These are phyloP conservation scores for Neospora caninum DNA, from an alignment of 169 alveolate species.

Conservation along the genomic window DNA sequence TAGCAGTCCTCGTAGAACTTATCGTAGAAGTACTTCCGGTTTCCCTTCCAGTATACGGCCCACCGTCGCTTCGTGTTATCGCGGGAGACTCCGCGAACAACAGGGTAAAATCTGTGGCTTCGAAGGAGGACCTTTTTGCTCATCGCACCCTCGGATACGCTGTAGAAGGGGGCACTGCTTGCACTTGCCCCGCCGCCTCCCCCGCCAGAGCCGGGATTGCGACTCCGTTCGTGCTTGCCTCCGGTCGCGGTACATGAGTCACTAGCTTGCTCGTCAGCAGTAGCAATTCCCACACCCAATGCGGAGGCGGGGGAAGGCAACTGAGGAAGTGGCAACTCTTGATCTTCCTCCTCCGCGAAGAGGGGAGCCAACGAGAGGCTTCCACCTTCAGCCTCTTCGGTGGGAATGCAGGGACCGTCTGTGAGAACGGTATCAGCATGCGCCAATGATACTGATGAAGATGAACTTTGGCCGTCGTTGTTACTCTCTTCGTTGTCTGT, in stretches of 20 bases:
- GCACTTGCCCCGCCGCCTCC: background rate
- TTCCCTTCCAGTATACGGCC: conserved; percentile 70
- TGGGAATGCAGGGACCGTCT: background rate
- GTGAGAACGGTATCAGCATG: background rate
- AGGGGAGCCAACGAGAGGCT: background rate
- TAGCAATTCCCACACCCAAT: background rate
- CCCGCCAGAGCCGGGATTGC: background rate
- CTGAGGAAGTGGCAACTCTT: background rate
- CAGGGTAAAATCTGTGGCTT: conserved; percentile 53
- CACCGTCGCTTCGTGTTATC: conserved; percentile 68
- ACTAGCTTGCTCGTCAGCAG: background rate
- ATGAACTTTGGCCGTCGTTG: background rate
- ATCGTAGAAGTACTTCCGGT: conserved; percentile 65
- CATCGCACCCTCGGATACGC: conserved; percentile 53
- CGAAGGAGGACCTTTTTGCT: conserved; percentile 14
- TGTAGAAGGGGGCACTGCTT: conserved; percentile 29
- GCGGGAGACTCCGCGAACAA: conserved; percentile 67
- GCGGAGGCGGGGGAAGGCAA: background rate
- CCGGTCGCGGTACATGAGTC: background rate
- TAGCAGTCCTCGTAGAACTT: conserved; percentile 62
- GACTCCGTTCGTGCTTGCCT: background rate
- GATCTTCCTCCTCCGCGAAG: background rate
- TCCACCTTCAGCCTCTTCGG: background rate
- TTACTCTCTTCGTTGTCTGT: background rate
- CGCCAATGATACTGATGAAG: background rate